These are phyloP conservation scores for Botrytis deweyae DNA, from an alignment of 2,329 filamentous ascomycete genomes.

Conservation along the genomic window DNA sequence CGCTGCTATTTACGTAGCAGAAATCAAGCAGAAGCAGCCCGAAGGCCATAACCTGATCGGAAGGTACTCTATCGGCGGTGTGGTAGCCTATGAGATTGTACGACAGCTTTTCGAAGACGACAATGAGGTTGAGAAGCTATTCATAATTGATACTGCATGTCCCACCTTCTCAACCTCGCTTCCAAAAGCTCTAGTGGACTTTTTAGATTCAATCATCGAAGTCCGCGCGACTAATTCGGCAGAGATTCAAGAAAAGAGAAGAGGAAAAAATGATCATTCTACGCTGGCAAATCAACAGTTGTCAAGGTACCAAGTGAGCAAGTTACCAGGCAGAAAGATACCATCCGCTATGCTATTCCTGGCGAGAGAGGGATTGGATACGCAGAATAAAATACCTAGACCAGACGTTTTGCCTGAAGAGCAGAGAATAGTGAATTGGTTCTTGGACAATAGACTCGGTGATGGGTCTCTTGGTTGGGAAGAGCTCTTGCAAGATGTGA, in stretches of 20 bases:
- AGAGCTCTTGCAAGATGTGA: conserved; percentile 22
- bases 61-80: conserved; percentile 74
- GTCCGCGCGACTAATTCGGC: conserved; percentile 52
- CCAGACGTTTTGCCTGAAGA: conserved; percentile 59
- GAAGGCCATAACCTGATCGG: conserved; percentile 66
- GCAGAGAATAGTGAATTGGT: conserved; percentile 55
- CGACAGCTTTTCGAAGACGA: conserved; percentile 57
- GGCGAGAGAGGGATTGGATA: conserved; percentile 70
- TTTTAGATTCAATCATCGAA: conserved; percentile 69
- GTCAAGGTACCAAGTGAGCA: conserved; percentile 63
- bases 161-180: conserved; percentile 66
- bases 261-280: conserved; percentile 74
- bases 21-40: conserved; percentile 70
- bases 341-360: conserved; percentile 65
- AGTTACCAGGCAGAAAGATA: conserved; percentile 44
- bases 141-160: conserved; percentile 66
- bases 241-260: conserved; percentile 44
- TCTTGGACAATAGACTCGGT: conserved; percentile 69
- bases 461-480: conserved; percentile 68
- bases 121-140: conserved; percentile 57
- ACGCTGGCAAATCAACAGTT: conserved; percentile 48
- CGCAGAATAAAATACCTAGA: conserved; percentile 42
- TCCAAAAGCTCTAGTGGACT: conserved; percentile 51
- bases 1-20: conserved; percentile 62
- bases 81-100: conserved; percentile 67